Percentiles rank a stretch among this genome's conserved stretches.
Conservation (phyloP, 805 yeast species). For the Nakazawaea populi region DNA sequence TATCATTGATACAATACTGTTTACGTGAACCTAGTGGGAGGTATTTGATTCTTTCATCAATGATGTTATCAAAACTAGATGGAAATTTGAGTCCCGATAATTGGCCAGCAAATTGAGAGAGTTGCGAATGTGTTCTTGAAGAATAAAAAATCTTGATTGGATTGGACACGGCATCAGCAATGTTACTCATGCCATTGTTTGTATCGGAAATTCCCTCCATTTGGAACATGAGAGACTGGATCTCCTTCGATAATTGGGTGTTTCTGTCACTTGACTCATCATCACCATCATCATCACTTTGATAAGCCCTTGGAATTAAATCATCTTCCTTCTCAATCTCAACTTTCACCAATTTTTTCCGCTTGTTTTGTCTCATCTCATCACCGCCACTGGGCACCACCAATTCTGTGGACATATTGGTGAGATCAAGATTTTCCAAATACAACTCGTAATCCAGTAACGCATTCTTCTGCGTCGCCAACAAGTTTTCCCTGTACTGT, state of each 20-base stretch:
- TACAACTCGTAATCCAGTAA: constrained; percentile 35
- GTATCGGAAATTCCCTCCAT: constrained; percentile 22
- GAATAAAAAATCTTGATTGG: constrained; percentile 58
- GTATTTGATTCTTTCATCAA: constrained; percentile 53
- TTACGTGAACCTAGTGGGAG: constrained; percentile 77
- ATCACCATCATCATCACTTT: constrained; percentile 20
- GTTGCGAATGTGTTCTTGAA: constrained; percentile 88
- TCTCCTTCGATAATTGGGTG: constrained; percentile 36
- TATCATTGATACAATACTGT: constrained; percentile 74
- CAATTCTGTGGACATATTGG: constrained; percentile 9
- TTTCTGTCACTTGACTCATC: constrained; percentile 19
- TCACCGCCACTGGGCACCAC: constrained; percentile 15
- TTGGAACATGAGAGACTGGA: constrained; percentile 39
- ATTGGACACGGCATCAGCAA: neutral
- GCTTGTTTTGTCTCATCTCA: constrained; percentile 19
- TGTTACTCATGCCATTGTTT: no score
- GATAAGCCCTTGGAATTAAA: constrained; percentile 32
- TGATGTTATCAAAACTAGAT: constrained; percentile 40
- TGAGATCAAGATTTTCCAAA: constrained; percentile 26
- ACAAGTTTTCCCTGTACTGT: constrained; percentile 26
- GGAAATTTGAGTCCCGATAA: constrained; percentile 56
- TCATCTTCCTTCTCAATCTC: constrained; percentile 18
- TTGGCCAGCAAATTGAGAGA: constrained; percentile 75
- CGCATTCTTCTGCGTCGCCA: constrained; percentile 20
- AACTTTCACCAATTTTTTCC: constrained; percentile 16